phyloP scores from a whole-genome alignment of 148 eudicot genomes.

The Camellia japonica region DNA sequence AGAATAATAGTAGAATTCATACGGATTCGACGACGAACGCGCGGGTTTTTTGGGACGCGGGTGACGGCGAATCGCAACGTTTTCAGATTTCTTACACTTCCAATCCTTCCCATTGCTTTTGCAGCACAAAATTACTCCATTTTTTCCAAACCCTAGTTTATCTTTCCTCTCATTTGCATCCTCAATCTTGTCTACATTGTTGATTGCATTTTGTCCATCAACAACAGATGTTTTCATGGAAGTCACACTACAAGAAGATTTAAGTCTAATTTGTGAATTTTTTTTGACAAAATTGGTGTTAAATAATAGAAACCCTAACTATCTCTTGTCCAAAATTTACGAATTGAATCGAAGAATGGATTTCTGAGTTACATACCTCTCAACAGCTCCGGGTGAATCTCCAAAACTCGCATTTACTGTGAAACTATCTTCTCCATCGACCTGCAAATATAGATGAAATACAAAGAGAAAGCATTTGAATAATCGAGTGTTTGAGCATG shows the following conservation, averaged over 20 bases:
- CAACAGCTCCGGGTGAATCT: slow-evolving; percentile 22
- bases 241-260: slow-evolving; percentile 12
- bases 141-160: background rate
- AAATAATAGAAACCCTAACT: slow-evolving; percentile 20
- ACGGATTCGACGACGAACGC: slow-evolving; percentile 31
- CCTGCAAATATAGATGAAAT: slow-evolving; percentile 23
- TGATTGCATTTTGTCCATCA: background rate
- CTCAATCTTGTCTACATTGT: background rate
- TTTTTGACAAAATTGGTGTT: background rate
- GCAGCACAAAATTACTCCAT: background rate
- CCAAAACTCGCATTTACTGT: slow-evolving; percentile 28
- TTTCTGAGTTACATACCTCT: slow-evolving; percentile 37
- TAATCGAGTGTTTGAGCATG: slow-evolving; percentile 9
- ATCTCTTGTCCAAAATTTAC: background rate
- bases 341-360: background rate
- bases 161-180: background rate
- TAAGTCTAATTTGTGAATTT: too few species aligned
- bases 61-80: slow-evolving; percentile 1
- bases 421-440: slow-evolving; percentile 27
- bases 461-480: slow-evolving; percentile 1
- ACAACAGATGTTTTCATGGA: slow-evolving; percentile 32
- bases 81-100: slow-evolving; percentile 13
- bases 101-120: slow-evolving; percentile 18
- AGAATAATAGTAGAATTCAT: slow-evolving; percentile 57
- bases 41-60: slow-evolving; percentile 19